Base-by-base conservation (phyloP, 306 rosid species). In the Pterocarpus macrocarpus region DNA sequence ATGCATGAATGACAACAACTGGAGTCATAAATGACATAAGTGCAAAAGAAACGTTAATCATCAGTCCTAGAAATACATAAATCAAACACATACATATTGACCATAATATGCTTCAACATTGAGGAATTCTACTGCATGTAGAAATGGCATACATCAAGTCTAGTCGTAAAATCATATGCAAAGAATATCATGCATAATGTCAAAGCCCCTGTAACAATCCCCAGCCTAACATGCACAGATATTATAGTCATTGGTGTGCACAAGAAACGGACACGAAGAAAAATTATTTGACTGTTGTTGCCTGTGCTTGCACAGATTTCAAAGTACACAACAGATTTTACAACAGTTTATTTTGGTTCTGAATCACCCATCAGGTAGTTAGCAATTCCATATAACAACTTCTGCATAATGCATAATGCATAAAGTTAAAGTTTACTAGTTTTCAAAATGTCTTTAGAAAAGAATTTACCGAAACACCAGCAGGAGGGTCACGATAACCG, bases 401-500 rank as follows among this genome's bases (percentile, higher is more conserved):
- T 82, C 17, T 1, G 5, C 49, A 56, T 5, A 71, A 71, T 28
- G 38, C 33, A 58, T 47, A 43, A 41, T 41, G 12, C 4, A 57
- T 22, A 16, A n/a, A 28, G 47, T 16, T 13, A 74, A 64, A 22
- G 28, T 22, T 47, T 15, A 22, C 17, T 8, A 77, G 4, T 3
- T 39, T 7, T 49, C 14, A 36, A 14, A 55, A 44, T 17, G 33
- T 9, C 35, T 34, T 38, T 33, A 56, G 53, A 53, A 43, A 59
- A 79, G 69, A 81, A 81, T 11, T 68, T 93, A 95, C 99, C 86
- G 82, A 79, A 82, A 95, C 90, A 64, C 99, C 97, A 75, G 99
- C 97, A 52, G 98, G 99, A n/a, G 99, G 99, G 58, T 92, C 97
- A 82, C 76, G 98, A 71, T 91, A 94, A 81, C 98, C 98, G 5